A percentile compares a stretch with the other conserved stretches of the same genome.
phyloP scores from a whole-genome alignment of 352 stramenopile species.

The Phytophthora brassicae region DNA sequence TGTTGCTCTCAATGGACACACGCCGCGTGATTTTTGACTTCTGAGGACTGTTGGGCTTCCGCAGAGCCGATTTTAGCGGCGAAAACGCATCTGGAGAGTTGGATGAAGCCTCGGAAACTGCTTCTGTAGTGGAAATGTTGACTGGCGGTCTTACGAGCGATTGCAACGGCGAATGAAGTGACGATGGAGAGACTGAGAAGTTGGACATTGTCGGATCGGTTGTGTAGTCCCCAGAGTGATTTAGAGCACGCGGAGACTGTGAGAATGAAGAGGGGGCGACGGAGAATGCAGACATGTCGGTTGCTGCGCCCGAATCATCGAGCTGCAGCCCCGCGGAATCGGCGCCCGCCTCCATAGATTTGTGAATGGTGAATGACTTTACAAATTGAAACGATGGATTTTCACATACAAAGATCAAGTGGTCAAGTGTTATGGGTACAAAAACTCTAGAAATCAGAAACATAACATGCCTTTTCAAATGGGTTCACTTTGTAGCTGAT shows the following conservation, averaged over 20 bases:
- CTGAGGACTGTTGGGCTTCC: conserved; percentile 11
- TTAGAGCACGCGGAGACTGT: conserved; percentile 8
- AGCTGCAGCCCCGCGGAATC: conserved; percentile 4
- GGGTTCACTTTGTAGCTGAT: conserved; percentile 16
- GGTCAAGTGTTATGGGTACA: background rate
- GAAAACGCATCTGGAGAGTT: conserved; percentile 7
- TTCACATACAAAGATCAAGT: conserved; percentile 27
- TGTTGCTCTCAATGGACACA: conserved; percentile 32
- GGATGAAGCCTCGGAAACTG: background rate
- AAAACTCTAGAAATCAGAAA: conserved; percentile 13
- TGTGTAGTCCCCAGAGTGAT: conserved; percentile 12
- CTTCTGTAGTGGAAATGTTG: background rate
- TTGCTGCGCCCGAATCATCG: conserved; percentile 8
- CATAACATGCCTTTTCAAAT: background rate
- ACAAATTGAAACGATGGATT: conserved; percentile 17
- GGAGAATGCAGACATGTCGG: conserved; percentile 21
- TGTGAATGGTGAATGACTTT: conserved; percentile 8
- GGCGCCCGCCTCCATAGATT: conserved; percentile 14
- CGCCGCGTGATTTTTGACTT: conserved; percentile 17
- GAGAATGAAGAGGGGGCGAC: conserved; percentile 15
- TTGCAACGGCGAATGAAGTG: conserved; percentile 22
- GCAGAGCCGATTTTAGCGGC: conserved; percentile 23
- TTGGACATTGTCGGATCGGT: background rate
- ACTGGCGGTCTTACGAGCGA: conserved; percentile 3
- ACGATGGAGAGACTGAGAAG: conserved; percentile 20